Evolutionary conservation across 441 rosid species (phyloP), one percentile per base, ranked within the genome.

Genomic region (Euphorbia schlechtendalii): DNA sequence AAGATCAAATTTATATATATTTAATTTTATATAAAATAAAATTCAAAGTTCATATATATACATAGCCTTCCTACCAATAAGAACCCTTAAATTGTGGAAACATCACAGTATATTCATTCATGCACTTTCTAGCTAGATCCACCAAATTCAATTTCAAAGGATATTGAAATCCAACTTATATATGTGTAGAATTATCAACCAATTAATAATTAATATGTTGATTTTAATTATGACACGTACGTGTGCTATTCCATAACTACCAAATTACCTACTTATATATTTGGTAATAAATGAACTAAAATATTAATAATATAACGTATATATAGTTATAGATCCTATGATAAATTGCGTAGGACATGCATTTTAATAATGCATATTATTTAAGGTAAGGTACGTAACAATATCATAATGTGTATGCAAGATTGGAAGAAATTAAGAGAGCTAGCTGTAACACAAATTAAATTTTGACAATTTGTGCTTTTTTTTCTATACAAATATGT

Each of bases 361-460:
- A 32, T 32, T 41, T 41, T 41, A 41, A 10, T 13, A 41, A 41
- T 41, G 1, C 46, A 41, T 0, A 41, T 10, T 41, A 0, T 0
- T 10, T 41, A 10, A 13, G 46, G 46, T 54, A 14, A 5, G 6
- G 34, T 32, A 32, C 34, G 3, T 32, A 32, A n/a, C n/a, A n/a
- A n/a, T n/a, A n/a, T n/a, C n/a, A n/a, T n/a, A n/a, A n/a, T n/a
- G n/a, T n/a, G 15, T 24, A 17, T 11, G 25, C 43, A 61, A 25
- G 5, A 49, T 21, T 25, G 6, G 7, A 17, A 62, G 12, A 4
- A 43, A 3, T 8, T 38, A 38, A 25, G 27, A 11, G 56, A 61
- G 54, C 58, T 66, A 69, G 76, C 76, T 74, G 76, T 74, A 60
- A 59, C 55, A n/a, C n/a, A n/a, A n/a, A n/a, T n/a, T n/a, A n/a